Percentiles rank a stretch among this genome's conserved stretches.
These are phyloP conservation scores for Sphaerostilbella broomeana DNA, from an alignment of 2,329 filamentous ascomycete species.

Conservation along the genomic window DNA sequence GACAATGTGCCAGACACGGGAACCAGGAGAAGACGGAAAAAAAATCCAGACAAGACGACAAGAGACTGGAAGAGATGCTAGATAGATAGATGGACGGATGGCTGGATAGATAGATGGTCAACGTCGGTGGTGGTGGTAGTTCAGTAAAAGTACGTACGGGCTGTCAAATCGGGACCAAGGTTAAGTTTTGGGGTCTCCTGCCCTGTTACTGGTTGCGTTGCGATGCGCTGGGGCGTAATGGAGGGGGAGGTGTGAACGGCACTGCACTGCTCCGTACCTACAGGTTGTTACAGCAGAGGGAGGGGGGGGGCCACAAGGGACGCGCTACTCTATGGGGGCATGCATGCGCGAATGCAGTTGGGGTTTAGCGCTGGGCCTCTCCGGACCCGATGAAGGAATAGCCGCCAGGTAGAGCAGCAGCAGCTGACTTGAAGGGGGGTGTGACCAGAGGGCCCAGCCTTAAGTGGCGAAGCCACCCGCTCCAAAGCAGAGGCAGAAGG, in stretches of 20 bases:
- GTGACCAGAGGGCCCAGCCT: constrained; percentile 5
- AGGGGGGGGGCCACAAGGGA: neutral
- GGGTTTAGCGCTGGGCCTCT: constrained; percentile 7
- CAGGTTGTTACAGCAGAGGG: neutral
- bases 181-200: neutral
- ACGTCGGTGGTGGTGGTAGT: neutral
- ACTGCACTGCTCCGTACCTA: constrained; percentile 5
- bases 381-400: constrained; percentile 4
- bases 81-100: neutral
- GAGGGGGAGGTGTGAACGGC: neutral
- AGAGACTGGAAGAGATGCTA: neutral
- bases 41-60: neutral
- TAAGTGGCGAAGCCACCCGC: constrained; percentile 9
- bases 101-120: constrained; percentile 1
- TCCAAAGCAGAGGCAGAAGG: no score
- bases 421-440: constrained; percentile 9
- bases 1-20: constrained; percentile 5
- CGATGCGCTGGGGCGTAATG: neutral
- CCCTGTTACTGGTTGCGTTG: neutral
- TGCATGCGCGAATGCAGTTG: constrained; percentile 8
- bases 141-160: neutral
- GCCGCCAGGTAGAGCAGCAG: constrained; percentile 2
- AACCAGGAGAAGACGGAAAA: neutral
- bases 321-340: no score
- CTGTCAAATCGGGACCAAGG: constrained; percentile 1